Evolutionary conservation across 1,284 basidiomycete species (phyloP), one percentile per base, ranked within the genome.

Genomic region (Fomitopsis palustris): DNA sequence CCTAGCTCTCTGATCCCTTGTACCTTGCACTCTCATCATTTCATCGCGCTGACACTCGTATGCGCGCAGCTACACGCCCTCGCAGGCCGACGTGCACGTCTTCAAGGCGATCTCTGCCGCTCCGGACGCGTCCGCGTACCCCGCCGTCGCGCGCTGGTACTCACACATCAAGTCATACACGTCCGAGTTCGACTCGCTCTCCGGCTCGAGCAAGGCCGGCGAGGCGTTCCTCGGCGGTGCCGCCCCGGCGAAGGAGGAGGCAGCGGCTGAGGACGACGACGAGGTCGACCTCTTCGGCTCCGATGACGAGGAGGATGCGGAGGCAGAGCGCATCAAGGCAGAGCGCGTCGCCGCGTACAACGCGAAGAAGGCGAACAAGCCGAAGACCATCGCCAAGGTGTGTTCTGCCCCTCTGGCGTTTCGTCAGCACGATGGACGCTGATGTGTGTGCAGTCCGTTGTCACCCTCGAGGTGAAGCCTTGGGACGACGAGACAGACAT

Each of bases 401-500:
- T 55, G 80, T 79, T 53, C 25, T 23, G 55, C n/a, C 38, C 41
- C 31, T 58, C 19, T 47, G 41, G 41, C 41, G 14, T 57, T 41
- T 23, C 37, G 21, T 62, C 61, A 61, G 66, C 70, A 59, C 70
- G 61, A 16, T 21, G 12, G 27, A 29, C 2, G n/a, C 35, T 37
- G 53, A 53, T 56, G 39, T 59, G 17, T 23, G 12, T 71, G 56
- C 72, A 95, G 93, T 96, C 94, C 65, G 85, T 96, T 63, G 94
- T 96, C 56, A 99, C 97, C 57, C 80, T 98, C 69, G 95, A 98
- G 68, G 95, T 99, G 65, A 99, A 98, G 81, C 96, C 96, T 53
- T 96, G 96, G 96, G 96, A 99, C 75, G 96, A 98, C 75, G 95
- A 98, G 82, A 99, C 96, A 61, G 93, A 98, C 80, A 95, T 99